Conservation (phyloP, 2,329 filamentous ascomycete genomes). For the Aphanocladium album region DNA sequence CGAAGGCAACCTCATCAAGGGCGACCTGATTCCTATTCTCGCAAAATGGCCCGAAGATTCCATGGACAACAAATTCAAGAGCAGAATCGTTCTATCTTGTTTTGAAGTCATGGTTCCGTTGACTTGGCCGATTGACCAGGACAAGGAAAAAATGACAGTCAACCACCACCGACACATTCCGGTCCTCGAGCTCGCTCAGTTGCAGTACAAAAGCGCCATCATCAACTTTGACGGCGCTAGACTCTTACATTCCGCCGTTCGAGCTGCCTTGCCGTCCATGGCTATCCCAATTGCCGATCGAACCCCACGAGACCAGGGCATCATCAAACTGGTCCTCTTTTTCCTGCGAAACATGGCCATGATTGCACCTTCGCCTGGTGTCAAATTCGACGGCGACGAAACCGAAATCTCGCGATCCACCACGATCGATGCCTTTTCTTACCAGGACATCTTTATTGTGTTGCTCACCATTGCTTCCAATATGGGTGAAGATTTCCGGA, state of each 20-base stretch:
- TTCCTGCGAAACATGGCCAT: slow-evolving; percentile 84
- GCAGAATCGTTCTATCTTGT: slow-evolving; percentile 76
- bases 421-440: slow-evolving; percentile 82
- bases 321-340: slow-evolving; percentile 86
- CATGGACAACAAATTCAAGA: slow-evolving; percentile 67
- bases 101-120: slow-evolving; percentile 86
- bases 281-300: slow-evolving; percentile 71
- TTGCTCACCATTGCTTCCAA: slow-evolving; percentile 85
- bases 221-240: slow-evolving; percentile 74
- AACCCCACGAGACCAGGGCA: slow-evolving; percentile 75
- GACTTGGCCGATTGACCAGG: slow-evolving; percentile 87
- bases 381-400: slow-evolving; percentile 81
- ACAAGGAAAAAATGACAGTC: slow-evolving; percentile 74
- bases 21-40: slow-evolving; percentile 85
- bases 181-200: slow-evolving; percentile 80
- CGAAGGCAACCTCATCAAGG: slow-evolving; percentile 86
- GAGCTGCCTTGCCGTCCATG: slow-evolving; percentile 81
- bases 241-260: slow-evolving; percentile 75
- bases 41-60: slow-evolving; percentile 72
- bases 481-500: slow-evolving; percentile 87
- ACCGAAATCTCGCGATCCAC: slow-evolving; percentile 82
- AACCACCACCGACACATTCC: slow-evolving; percentile 92
- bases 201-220: slow-evolving; percentile 83
- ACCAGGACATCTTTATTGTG: slow-evolving; percentile 84
- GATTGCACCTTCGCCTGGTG: slow-evolving; percentile 68